A percentile compares a stretch with the other conserved stretches of the same genome.
Evolutionary conservation across 208 protist genomes (phyloP).

Genomic region (Tritrichomonas foetus): DNA sequence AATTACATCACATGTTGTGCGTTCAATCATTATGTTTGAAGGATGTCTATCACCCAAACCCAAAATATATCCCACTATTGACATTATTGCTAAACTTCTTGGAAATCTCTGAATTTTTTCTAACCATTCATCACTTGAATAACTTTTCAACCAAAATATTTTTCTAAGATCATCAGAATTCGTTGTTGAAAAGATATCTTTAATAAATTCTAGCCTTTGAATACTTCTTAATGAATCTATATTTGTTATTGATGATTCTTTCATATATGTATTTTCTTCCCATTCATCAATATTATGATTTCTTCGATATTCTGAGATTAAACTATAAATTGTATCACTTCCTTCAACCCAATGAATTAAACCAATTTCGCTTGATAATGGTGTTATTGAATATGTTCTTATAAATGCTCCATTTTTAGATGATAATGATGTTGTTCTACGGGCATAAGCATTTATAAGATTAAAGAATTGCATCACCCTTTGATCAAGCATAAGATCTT

Average conservation of each 20-base stretch:
- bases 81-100: neutral
- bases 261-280: neutral
- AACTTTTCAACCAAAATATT: neutral
- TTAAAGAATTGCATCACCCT: neutral
- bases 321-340: neutral
- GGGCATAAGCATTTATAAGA: neutral
- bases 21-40: constrained; percentile 28
- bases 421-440: neutral
- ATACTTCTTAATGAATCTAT: neutral
- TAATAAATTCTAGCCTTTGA: neutral
- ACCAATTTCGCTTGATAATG: neutral
- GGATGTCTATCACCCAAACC: constrained; percentile 9
- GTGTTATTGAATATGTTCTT: neutral
- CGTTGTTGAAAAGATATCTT: neutral
- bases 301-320: neutral
- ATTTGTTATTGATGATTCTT: neutral
- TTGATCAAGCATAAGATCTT: neutral
- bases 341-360: constrained; percentile 39
- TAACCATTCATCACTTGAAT: neutral
- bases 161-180: neutral
- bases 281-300: neutral
- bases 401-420: neutral
- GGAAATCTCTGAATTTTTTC: neutral
- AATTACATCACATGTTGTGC: constrained; percentile 13
- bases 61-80: neutral